Evolutionary conservation across 768 basidiomycete genomes (phyloP), one percentile per base, ranked within the genome.

Genomic region (Serendipita sp.): DNA sequence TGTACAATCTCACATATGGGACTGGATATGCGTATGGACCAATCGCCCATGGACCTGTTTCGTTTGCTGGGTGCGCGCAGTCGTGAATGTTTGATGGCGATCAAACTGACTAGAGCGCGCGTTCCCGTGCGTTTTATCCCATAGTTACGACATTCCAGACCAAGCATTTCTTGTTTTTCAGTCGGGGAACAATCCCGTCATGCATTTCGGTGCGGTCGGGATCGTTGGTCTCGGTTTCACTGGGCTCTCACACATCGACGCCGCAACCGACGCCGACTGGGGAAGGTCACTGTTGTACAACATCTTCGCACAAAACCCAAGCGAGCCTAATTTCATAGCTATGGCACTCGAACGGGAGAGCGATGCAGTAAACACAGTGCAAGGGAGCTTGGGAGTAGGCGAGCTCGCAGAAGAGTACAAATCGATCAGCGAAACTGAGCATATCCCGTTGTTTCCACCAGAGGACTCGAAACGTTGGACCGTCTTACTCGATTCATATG

Each of bases 221-320:
- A 82, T 92, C 70, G 72, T 83, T 44, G 89, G 90, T 8, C 79
- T 91, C 11, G 89, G 91, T 44, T 91, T 91, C 70, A 83, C 83
- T 44, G 80, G 82, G 16, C 81, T 92, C 46, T 92, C 91, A 2
- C 80, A 76, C 36, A 81, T 93, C 65, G 88, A 91, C 69, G 73
- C 77, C 8, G 71, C 76, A 3, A 73, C 89, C 52, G 77, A 80
- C 1, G 78, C 81, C 1, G 75, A 80, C 3, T 70, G 73, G 0
- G 90, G 89, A 18, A 81, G 85, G 35, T 84, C 82, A 67, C 70
- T 92, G 48, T 78, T 92, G 23, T 86, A 83, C 76, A 92, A 89
- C 69, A 74, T 88, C 41, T 92, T 92, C 73, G 74, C 77, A 23
- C 77, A 81, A 69, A 85, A 90, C 73, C 81, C 83, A 2, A 74